Conservation (phyloP, 2,329 filamentous ascomycete species). For the Xylariaceae sp. region DNA sequence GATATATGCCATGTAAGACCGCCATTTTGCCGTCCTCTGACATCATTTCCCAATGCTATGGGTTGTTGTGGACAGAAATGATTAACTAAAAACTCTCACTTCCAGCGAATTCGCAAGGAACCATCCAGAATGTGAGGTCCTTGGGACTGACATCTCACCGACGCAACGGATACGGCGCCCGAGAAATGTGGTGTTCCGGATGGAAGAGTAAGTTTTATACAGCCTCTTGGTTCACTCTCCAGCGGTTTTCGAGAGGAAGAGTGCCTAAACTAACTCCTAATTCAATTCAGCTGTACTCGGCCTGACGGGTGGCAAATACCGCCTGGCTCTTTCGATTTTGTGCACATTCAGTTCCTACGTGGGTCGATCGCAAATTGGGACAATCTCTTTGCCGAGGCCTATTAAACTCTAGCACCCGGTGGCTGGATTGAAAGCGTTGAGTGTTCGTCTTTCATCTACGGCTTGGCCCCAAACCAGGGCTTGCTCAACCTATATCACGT, state of each 20-base stretch:
- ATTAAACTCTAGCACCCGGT: slow-evolving; percentile 21
- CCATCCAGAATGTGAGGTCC: slow-evolving; percentile 32
- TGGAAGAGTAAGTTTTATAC: slow-evolving; percentile 1
- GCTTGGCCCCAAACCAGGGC: too few relatives aligned
- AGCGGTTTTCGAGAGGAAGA: too few relatives aligned
- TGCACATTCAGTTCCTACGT: slow-evolving; percentile 33
- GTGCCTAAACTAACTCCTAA: too few relatives aligned
- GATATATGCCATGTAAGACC: slow-evolving; percentile 3
- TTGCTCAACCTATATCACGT: too few relatives aligned
- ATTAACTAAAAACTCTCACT: too few relatives aligned
- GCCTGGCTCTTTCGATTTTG: slow-evolving; percentile 28
- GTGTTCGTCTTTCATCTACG: not conserved
- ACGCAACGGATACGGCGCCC: slow-evolving; percentile 19
- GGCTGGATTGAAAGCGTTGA: slow-evolving; percentile 31
- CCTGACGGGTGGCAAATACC: slow-evolving; percentile 27
- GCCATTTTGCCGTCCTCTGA: not conserved
- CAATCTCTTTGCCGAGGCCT: slow-evolving; percentile 28
- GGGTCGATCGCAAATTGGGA: slow-evolving; percentile 33
- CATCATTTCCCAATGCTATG: too few relatives aligned
- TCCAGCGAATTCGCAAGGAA: slow-evolving; percentile 33
- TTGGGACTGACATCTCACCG: slow-evolving; percentile 36
- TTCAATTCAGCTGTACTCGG: not conserved
- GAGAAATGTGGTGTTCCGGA: not conserved
- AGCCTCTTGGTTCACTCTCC: too few relatives aligned
- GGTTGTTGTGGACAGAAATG: too few relatives aligned